Base-by-base conservation (phyloP, 2,329 filamentous ascomycete species). In the Geosmithia flava region DNA sequence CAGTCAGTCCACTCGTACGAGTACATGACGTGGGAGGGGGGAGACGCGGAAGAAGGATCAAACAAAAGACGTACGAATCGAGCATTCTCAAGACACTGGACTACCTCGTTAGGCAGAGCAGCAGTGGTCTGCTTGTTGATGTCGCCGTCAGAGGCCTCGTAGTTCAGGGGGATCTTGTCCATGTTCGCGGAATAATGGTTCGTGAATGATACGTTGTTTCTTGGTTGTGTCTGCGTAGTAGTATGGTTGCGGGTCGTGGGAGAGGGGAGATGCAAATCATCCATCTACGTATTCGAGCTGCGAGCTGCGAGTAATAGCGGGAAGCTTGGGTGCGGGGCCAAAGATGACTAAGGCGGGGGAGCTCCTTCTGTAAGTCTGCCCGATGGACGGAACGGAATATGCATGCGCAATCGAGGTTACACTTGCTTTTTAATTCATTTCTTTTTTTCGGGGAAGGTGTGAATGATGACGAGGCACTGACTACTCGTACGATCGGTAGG, bases 21-120 rank as follows among this genome's bases (percentile, higher is more conserved):
- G 50, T 19, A 46, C 51, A 43, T 29, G 51, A 46, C 49, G 44
- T 47, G 49, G 46, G 52, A 51, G 48, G 54, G 51, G 53, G 50
- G 50, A 49, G 48, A 69, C 76, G 58, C 23, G 23, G 4, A 27
- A 27, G 23, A 4, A 27, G 23, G 23, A 8, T 4, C 23, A 27
- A 27, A 27, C 23, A 27, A 27, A 8, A 49, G 48, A 69, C 76
- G 58, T 78, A 95, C 89, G 69, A 96, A 98, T 57, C 91, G 84
- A 46, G 91, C 88, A 69, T 96, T 97, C 62, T 95, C 83, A 20
- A 98, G 80, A 62, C 90, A 96, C 58, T 89, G 83, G 13, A 93
- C 77, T 20, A 97, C 93, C 65, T 96, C 90, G 3, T 75, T 71
- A 0, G 93, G 93, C 2, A 97, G 76, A 8, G 76, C 76, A 50